Base-by-base conservation (phyloP, 768 basidiomycete genomes). In the Trametes sanguinea region DNA sequence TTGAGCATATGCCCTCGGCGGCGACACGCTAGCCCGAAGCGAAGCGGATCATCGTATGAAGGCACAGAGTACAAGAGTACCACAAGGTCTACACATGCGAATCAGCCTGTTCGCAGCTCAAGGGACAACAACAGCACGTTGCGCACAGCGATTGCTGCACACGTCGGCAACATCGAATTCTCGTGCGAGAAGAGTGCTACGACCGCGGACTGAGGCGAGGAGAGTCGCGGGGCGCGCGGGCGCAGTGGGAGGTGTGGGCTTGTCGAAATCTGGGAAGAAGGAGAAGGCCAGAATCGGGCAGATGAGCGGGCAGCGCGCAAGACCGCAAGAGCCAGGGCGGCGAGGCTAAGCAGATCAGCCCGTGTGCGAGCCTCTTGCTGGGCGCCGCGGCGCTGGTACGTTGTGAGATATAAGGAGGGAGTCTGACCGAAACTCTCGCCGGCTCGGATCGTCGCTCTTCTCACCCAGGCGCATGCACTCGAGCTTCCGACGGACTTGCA, bases 281-380 rank as follows among this genome's bases (percentile, higher is more conserved):
- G 33, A 35, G 33, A 27, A n/a, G 52, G n/a, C 40, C 45, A 47
- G 48, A 59, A 64, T 60, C 33, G 50, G 57, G 54, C 62, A 64
- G 57, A 64, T 64, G 62, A 50, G 62, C 62, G 62, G 62, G 57
- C 62, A 58, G 62, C 62, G 62, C 62, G 62, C 62, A 56, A 22
- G 57, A 46, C 35, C 35, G 35, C 35, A 37, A 6, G 35, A 37
- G 35, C 33, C 53, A 62, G 57, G 62, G 62, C 62, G 62, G 62
- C 54, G 62, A 64, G 57, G 62, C 62, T 64, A 64, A 64, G 62
- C 62, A 59, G 40, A 64, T 64, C 57, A 59, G 9, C 33, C 62
- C 57, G 43, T 3, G 53, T 33, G 62, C 40, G 62, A 44, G 53
- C 42, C 13, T 46, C 57, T 22, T 37, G 17, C 54, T 53, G 46